A percentile compares a stretch with the other conserved stretches of the same genome.
Conservation (phyloP, 2,329 filamentous ascomycete genomes). For the Orbilia blumenaviensis region DNA sequence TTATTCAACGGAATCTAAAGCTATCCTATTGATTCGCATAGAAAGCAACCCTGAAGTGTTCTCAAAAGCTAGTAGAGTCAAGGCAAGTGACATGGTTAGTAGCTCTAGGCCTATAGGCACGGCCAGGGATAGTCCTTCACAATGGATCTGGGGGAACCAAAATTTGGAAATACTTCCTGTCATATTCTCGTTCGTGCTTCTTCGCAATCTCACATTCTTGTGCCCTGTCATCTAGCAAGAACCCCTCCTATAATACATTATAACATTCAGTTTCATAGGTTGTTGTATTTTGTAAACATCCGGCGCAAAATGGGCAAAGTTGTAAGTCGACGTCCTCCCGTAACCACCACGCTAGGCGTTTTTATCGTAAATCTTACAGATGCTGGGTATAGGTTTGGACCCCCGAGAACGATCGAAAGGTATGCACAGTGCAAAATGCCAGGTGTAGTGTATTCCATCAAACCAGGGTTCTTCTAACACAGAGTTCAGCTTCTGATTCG, state of each 20-base stretch:
- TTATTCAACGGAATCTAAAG: not conserved
- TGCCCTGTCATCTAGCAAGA: not conserved
- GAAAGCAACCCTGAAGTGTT: constrained; percentile 6
- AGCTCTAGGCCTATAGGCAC: not conserved
- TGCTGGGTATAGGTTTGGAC: constrained; percentile 56
- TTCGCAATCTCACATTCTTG: not conserved
- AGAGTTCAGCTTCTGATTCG: constrained; percentile 55
- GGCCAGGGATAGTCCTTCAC: not conserved
- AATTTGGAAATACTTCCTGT: not conserved
- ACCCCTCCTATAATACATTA: not conserved
- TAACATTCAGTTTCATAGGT: not conserved
- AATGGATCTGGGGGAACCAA: not conserved
- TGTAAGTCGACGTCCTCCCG: not conserved
- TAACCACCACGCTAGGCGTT: not conserved
- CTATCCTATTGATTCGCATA: not conserved
- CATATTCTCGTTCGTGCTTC: not conserved
- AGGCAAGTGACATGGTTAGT: not conserved
- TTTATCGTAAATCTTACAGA: not conserved
- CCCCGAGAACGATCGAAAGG: constrained; percentile 57
- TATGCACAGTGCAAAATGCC: not conserved
- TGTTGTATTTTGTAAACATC: not conserved
- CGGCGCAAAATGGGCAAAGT: constrained; percentile 52
- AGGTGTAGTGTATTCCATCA: not conserved
- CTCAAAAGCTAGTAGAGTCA: constrained; percentile 12
- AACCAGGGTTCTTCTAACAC: not conserved